These are phyloP conservation scores for Bocquillonia castaneifolia DNA, from an alignment of 441 rosid genomes.

Conservation along the genomic window DNA sequence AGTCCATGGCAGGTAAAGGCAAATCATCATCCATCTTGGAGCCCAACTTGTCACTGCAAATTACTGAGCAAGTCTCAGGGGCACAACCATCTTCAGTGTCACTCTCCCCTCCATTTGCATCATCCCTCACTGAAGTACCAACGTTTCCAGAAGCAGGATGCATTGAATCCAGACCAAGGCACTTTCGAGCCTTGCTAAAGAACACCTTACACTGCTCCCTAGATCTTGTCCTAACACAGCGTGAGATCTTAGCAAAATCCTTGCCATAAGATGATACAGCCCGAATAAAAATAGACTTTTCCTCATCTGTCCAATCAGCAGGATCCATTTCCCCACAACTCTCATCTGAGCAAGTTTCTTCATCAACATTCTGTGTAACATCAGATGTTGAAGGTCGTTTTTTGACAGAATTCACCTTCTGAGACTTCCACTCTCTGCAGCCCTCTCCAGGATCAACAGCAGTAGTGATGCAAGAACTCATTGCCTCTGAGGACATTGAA, in stretches of 20 bases:
- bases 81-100: conserved; percentile 62
- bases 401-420: conserved; percentile 39
- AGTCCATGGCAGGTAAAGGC: conserved; percentile 28
- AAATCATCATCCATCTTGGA: conserved; percentile 40
- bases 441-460: conserved; percentile 59
- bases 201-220: conserved; percentile 83
- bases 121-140: conserved; percentile 49
- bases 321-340: conserved; percentile 83
- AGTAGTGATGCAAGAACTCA: conserved; percentile 76
- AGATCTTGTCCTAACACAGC: conserved; percentile 61
- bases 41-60: conserved; percentile 41
- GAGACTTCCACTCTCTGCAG: conserved; percentile 43
- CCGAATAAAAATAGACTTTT: conserved; percentile 63
- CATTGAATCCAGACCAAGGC: conserved; percentile 78
- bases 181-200: conserved; percentile 88
- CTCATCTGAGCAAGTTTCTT: conserved; percentile 89
- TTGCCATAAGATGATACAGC: conserved; percentile 75
- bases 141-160: conserved; percentile 39
- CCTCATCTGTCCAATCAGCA: conserved; percentile 90
- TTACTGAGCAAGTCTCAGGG: conserved; percentile 48
- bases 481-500: conserved; percentile 82
- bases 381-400: conserved; percentile 56
- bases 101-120: conserved; percentile 64
- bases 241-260: conserved; percentile 73
- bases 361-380: conserved; percentile 58